A percentile compares a stretch with the other conserved stretches of the same genome.
phyloP scores from a whole-genome alignment of 1,284 basidiomycete species.

The Exsudoporus floridanus region DNA sequence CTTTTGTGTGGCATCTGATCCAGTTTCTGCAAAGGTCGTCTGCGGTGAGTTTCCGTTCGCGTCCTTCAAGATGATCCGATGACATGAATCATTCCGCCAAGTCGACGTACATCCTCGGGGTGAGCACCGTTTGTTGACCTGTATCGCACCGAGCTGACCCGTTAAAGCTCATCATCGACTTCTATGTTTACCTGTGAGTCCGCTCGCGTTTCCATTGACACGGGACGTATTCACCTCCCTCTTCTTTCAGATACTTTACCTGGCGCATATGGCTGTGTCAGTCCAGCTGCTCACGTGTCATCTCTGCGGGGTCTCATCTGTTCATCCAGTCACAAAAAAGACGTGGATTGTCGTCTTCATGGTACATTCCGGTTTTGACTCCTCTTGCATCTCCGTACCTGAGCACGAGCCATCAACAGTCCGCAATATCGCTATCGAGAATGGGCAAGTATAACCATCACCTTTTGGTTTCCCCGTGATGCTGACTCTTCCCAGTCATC shows the following conservation, averaged over 20 bases:
- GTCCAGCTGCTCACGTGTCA: conserved; percentile 1
- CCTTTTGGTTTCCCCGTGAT: background rate
- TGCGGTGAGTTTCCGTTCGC: conserved; percentile 14
- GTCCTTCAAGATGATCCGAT: background rate
- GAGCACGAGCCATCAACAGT: conserved; percentile 12
- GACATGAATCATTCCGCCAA: conserved; percentile 1
- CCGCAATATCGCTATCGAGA: conserved; percentile 20
- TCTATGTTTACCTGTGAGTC: conserved; percentile 31
- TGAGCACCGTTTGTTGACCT: conserved; percentile 3
- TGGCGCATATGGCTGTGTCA: conserved; percentile 35
- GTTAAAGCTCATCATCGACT: conserved; percentile 29
- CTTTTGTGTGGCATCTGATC: background rate
- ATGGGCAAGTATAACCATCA: conserved; percentile 15
- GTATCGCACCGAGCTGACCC: conserved; percentile 4
- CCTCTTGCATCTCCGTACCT: background rate
- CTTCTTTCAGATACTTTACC: conserved; percentile 27
- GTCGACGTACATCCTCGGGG: conserved; percentile 26
- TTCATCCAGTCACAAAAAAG: conserved; percentile 19
- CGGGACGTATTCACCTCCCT: background rate
- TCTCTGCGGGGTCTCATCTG: background rate
- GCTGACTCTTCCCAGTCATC: conserved; percentile 11
- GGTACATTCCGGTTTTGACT: conserved; percentile 9
- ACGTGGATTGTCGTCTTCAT: conserved; percentile 26
- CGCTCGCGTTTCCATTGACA: background rate
- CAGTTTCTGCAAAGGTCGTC: conserved; percentile 12